phyloP scores from a whole-genome alignment of 306 rosid species.

The Amphicarpaea edgeworthii region DNA sequence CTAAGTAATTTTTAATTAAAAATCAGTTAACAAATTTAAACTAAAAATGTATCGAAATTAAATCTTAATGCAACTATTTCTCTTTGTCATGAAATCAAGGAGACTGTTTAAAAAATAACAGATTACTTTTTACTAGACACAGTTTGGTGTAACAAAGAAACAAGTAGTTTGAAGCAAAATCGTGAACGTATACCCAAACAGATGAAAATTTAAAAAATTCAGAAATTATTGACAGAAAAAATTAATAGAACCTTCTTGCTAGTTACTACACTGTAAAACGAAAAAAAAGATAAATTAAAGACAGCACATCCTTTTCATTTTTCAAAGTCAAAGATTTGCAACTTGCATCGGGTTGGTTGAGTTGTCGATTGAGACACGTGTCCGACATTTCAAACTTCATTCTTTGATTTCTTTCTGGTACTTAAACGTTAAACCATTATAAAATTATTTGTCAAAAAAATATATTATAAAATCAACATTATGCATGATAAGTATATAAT shows the following conservation, averaged over 20 bases:
- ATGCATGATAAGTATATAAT: background rate
- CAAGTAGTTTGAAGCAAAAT: constrained; percentile 11
- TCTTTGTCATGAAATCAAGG: too few species aligned
- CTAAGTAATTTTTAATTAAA: too few species aligned
- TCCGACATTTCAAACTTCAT: constrained; percentile 26
- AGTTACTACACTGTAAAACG: background rate
- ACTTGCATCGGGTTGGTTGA: constrained; percentile 2
- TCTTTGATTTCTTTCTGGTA: background rate
- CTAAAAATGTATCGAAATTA: too few species aligned
- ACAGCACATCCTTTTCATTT: constrained; percentile 28
- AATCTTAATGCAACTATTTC: too few species aligned
- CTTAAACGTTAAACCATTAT: too few species aligned
- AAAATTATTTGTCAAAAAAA: too few species aligned
- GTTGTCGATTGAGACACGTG: background rate
- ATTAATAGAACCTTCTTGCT: background rate
- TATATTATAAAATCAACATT: background rate
- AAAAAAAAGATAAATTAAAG: background rate
- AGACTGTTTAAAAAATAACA: background rate
- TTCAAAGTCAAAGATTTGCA: constrained; percentile 47
- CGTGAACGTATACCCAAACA: background rate
- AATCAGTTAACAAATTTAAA: too few species aligned
- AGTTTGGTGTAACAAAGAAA: background rate
- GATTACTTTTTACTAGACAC: constrained; percentile 3
- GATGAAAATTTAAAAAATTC: background rate
- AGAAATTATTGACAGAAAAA: background rate